Conservation (phyloP, 257 asterid species). For the Coffea canephora region DNA sequence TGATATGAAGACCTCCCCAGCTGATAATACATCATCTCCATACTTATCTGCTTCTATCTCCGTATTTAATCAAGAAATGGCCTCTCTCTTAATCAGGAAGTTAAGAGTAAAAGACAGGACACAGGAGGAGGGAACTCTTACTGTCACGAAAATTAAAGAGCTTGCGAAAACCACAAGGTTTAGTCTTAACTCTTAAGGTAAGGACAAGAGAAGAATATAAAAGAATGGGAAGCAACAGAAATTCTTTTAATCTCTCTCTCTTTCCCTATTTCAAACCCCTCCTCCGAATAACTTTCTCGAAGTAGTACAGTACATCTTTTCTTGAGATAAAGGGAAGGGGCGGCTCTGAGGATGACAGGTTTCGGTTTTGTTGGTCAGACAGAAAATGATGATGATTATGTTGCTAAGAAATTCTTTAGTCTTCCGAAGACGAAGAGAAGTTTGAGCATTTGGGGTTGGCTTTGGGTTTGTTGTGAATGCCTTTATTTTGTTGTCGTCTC, state of each 20-base stretch:
- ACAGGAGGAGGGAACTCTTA: slow-evolving; percentile 17
- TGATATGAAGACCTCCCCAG: slow-evolving; percentile 56
- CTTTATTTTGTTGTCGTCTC: slow-evolving; percentile 21
- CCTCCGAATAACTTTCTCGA: slow-evolving; percentile 10
- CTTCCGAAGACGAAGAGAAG: slow-evolving; percentile 20
- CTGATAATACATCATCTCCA: slow-evolving; percentile 75
- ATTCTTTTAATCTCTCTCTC: not conserved
- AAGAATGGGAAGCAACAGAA: not conserved
- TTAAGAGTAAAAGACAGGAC: slow-evolving; percentile 22
- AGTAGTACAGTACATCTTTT: not conserved
- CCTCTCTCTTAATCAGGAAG: slow-evolving; percentile 18
- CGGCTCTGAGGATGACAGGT: slow-evolving; percentile 31
- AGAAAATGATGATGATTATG: slow-evolving; percentile 31
- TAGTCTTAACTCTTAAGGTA: slow-evolving; percentile 10
- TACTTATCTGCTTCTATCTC: slow-evolving; percentile 10
- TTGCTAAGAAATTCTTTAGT: slow-evolving; percentile 12
- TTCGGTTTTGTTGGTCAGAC: slow-evolving; percentile 29
- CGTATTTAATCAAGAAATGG: not conserved
- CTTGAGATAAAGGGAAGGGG: slow-evolving; percentile 23
- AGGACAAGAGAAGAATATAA: slow-evolving; percentile 10
- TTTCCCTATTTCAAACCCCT: slow-evolving; percentile 7
- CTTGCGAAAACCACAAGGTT: slow-evolving; percentile 35
- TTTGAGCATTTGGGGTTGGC: slow-evolving; percentile 23
- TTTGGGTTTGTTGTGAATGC: slow-evolving; percentile 27
- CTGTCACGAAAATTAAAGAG: slow-evolving; percentile 23